Evolutionary conservation across 2,329 filamentous ascomycete species (phyloP).

Genomic region (Phaeoacremonium minimum): DNA sequence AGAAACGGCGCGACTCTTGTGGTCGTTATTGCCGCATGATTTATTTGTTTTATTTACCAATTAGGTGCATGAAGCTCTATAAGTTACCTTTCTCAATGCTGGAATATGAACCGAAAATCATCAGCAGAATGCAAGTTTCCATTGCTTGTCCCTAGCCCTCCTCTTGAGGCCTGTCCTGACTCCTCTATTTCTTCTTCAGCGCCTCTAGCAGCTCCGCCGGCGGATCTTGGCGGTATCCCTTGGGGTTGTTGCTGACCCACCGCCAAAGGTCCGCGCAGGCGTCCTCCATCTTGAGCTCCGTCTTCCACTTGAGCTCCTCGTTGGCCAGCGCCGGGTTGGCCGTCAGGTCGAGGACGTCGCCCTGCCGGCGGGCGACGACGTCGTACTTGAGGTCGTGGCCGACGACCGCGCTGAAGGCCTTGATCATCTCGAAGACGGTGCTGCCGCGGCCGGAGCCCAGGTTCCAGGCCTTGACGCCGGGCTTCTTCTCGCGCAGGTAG

Average conservation of each 20-base stretch:
- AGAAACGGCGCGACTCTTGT: no score
- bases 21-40: no score
- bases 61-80: no score
- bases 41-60: no score
- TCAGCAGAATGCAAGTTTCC: conserved; percentile 3
- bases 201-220: conserved; percentile 73
- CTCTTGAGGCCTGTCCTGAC: not conserved
- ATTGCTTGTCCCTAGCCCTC: not conserved
- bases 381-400: conserved; percentile 84
- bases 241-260: conserved; percentile 95
- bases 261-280: conserved; percentile 93
- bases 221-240: conserved; percentile 90
- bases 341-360: conserved; percentile 92
- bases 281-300: conserved; percentile 83
- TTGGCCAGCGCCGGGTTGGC: conserved; percentile 87
- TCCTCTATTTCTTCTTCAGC: conserved; percentile 36
- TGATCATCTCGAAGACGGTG: conserved; percentile 97
- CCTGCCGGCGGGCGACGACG: conserved; percentile 74
- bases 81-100: no score
- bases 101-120: no score
- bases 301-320: conserved; percentile 87
- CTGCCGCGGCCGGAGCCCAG: conserved; percentile 89
- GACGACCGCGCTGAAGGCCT: conserved; percentile 84
- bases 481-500: conserved; percentile 77
- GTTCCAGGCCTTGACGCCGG: conserved; percentile 95